These are phyloP conservation scores for Opeltia flavorubescens DNA, from an alignment of 495 filamentous ascomycete species.

Conservation along the genomic window DNA sequence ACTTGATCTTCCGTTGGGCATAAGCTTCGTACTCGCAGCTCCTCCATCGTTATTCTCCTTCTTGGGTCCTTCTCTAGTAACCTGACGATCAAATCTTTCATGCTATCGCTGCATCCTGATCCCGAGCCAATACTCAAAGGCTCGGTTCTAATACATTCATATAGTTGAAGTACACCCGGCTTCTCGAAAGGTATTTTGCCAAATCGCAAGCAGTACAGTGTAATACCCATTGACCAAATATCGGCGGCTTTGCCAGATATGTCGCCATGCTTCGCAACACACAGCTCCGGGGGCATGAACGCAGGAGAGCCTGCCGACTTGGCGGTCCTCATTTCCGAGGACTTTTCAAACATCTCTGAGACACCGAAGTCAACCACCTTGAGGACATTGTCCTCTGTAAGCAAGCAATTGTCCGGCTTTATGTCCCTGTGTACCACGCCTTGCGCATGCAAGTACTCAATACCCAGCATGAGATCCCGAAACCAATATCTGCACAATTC, in stretches of 20 bases:
- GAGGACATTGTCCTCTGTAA: slow-evolving; percentile 79
- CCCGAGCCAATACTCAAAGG: slow-evolving; percentile 17
- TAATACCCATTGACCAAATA: slow-evolving; percentile 98
- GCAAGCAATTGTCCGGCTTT: slow-evolving; percentile 89
- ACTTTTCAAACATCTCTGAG: slow-evolving; percentile 93
- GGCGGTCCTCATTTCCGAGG: slow-evolving; percentile 75
- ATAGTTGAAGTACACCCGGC: slow-evolving; percentile 66
- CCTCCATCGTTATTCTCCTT: slow-evolving; percentile 67
- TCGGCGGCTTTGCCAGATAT: slow-evolving; percentile 83
- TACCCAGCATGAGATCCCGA: slow-evolving; percentile 85
- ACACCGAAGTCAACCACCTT: slow-evolving; percentile 98
- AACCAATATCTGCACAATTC: slow-evolving; percentile 86
- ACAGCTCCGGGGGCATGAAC: slow-evolving; percentile 88
- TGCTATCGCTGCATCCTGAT: slow-evolving; percentile 35
- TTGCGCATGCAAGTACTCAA: slow-evolving; percentile 93
- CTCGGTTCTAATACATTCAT: slow-evolving; percentile 70
- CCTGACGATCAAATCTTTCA: slow-evolving; percentile 51
- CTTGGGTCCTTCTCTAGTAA: slow-evolving; percentile 64
- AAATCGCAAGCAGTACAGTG: slow-evolving; percentile 83
- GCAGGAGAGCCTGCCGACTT: slow-evolving; percentile 93
- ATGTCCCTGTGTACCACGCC: slow-evolving; percentile 95
- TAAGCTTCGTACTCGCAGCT: slow-evolving; percentile 52
- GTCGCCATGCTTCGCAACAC: slow-evolving; percentile 74
- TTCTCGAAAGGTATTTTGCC: slow-evolving; percentile 76
- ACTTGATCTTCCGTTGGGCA: neutral